A percentile compares a stretch with the other conserved stretches of the same genome.
phyloP scores from a whole-genome alignment of 345 rosid genomes.

The Chamaenerion angustifolium region DNA sequence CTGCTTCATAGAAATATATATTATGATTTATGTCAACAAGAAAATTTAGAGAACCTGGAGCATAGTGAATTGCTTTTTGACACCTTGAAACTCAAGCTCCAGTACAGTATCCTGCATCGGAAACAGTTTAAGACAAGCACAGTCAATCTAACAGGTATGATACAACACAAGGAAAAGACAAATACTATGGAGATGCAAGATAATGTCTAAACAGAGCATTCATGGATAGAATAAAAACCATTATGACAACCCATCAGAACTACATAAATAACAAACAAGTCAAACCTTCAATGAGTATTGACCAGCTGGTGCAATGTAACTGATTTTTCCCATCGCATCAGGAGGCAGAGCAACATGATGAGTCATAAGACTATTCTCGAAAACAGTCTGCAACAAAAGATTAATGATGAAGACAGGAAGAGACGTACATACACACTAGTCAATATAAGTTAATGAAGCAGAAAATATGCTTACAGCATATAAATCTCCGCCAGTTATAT shows the following conservation, averaged over 20 bases:
- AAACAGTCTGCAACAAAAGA: slow-evolving; percentile 54
- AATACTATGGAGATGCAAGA: too few species aligned
- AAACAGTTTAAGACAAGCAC: not conserved
- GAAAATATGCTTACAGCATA: slow-evolving; percentile 64
- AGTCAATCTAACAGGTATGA: not conserved
- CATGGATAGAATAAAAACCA: not conserved
- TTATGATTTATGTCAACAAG: not conserved
- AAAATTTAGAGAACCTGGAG: slow-evolving; percentile 61
- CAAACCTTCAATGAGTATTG: slow-evolving; percentile 91
- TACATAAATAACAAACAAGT: slow-evolving; percentile 2
- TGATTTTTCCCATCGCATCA: slow-evolving; percentile 91
- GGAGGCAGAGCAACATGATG: slow-evolving; percentile 92
- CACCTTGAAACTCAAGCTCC: slow-evolving; percentile 98
- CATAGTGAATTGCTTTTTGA: slow-evolving; percentile 85
- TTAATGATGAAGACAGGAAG: not conserved
- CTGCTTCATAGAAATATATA: not conserved
- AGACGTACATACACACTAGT: slow-evolving; percentile 1
- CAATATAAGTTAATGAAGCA: not conserved
- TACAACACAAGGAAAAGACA: too few species aligned
- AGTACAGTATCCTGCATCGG: slow-evolving; percentile 71
- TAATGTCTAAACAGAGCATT: too few species aligned
- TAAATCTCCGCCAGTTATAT: slow-evolving; percentile 93
- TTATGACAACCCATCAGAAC: not conserved
- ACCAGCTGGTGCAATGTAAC: slow-evolving; percentile 92
- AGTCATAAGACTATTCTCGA: slow-evolving; percentile 84